A percentile compares a stretch with the other conserved stretches of the same genome.
phyloP scores from a whole-genome alignment of 768 basidiomycete species.

The Auricularia sp. region DNA sequence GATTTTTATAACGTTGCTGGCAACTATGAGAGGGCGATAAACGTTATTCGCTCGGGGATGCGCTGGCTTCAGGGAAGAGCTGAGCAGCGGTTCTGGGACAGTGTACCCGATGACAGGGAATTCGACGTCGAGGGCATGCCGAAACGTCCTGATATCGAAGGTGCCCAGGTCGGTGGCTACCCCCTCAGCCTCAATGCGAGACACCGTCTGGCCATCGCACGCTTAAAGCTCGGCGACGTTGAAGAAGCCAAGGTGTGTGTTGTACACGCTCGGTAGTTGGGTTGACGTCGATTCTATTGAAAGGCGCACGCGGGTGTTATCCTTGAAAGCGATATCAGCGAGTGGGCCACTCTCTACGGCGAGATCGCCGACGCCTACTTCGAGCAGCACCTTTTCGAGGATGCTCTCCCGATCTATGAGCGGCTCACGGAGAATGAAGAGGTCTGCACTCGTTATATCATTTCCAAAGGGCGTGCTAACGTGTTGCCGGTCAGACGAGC shows the following conservation, averaged over 20 bases:
- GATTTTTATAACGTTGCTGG: constrained; percentile 71
- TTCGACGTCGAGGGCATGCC: constrained; percentile 44
- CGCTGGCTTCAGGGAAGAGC: constrained; percentile 86
- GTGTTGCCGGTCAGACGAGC: constrained; percentile 44
- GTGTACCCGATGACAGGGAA: constrained; percentile 79
- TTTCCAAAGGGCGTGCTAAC: too few relatives aligned
- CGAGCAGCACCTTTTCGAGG: constrained; percentile 61
- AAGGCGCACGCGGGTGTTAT: constrained; percentile 73
- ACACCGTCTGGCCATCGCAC: constrained; percentile 71
- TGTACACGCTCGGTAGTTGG: neutral
- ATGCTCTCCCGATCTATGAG: constrained; percentile 75
- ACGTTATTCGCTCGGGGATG: constrained; percentile 61
- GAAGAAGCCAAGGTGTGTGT: constrained; percentile 69
- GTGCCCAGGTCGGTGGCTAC: constrained; percentile 19
- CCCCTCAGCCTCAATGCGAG: constrained; percentile 67
- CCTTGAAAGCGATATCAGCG: constrained; percentile 56
- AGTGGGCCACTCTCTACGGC: constrained; percentile 67
- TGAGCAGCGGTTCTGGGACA: constrained; percentile 69
- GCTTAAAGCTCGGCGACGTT: constrained; percentile 68
- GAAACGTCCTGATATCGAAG: constrained; percentile 8
- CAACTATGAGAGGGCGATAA: constrained; percentile 56
- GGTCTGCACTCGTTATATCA: constrained; percentile 25
- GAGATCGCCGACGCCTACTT: constrained; percentile 84
- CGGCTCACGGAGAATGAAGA: constrained; percentile 62
- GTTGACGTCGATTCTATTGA: neutral